These are phyloP conservation scores for Eucalyptus caleyi DNA, from an alignment of 345 rosid species.

Conservation along the genomic window DNA sequence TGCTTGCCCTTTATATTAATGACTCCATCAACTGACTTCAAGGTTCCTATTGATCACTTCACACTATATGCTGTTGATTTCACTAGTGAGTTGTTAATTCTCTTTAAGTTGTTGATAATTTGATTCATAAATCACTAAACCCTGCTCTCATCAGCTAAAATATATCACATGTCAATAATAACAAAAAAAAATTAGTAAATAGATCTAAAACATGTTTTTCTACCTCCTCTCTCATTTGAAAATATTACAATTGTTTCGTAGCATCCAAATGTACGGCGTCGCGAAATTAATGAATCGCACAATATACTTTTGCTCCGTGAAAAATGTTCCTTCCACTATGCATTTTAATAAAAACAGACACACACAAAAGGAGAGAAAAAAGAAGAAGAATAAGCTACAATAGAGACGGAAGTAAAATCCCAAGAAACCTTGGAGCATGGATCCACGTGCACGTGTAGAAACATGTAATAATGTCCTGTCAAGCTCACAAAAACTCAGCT, in stretches of 20 bases:
- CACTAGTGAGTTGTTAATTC: too few species aligned
- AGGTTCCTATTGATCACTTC: background rate
- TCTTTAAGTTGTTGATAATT: too few species aligned
- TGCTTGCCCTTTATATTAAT: background rate
- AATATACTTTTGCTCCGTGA: background rate
- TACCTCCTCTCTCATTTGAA: background rate
- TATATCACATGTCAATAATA: background rate
- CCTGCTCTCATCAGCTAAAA: rapidly evolving
- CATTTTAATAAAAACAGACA: background rate
- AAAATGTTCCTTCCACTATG: background rate
- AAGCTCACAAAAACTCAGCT: background rate
- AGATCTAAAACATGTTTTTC: too few species aligned
- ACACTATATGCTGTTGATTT: background rate
- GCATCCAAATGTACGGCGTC: too few species aligned
- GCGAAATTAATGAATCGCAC: background rate
- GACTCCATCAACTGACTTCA: background rate
- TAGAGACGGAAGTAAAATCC: background rate
- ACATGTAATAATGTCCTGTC: background rate
- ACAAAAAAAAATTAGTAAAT: too few species aligned
- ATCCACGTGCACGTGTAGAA: background rate
- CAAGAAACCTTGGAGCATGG: background rate
- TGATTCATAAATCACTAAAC: too few species aligned
- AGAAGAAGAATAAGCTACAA: rapidly evolving
- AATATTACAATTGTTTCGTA: background rate
- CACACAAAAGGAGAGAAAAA: too few species aligned